phyloP scores from a whole-genome alignment of 768 basidiomycete genomes.

The Lentinus tigrinus region DNA sequence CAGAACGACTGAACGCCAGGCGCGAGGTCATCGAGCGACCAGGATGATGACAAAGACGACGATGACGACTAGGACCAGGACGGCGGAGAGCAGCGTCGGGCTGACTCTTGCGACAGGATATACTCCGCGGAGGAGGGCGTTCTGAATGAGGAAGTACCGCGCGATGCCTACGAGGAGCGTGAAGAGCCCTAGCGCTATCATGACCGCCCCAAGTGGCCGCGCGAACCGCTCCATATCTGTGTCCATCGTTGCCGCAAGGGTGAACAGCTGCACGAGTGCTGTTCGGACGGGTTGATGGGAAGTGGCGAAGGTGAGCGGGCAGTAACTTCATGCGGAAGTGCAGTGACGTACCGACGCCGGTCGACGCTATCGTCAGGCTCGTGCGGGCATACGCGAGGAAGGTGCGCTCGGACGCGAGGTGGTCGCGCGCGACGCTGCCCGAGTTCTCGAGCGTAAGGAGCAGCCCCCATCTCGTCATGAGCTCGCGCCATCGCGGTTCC shows the following conservation, averaged over 20 bases:
- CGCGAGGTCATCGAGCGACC: neutral
- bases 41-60: conserved; percentile 40
- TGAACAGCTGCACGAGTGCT: conserved; percentile 51
- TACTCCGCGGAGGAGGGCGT: conserved; percentile 34
- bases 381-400: conserved; percentile 53
- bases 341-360: conserved; percentile 43
- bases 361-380: conserved; percentile 47
- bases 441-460: conserved; percentile 42
- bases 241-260: conserved; percentile 31
- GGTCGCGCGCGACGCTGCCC: conserved; percentile 51
- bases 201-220: conserved; percentile 45
- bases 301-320: neutral
- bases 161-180: conserved; percentile 33
- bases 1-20: too few relatives aligned
- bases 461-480: conserved; percentile 13
- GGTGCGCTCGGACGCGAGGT: conserved; percentile 50
- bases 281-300: neutral
- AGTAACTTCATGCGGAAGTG: too few relatives aligned
- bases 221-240: conserved; percentile 28
- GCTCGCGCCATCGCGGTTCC: neutral
- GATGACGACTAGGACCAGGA: conserved; percentile 31
- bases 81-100: conserved; percentile 29
- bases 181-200: conserved; percentile 35
- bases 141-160: conserved; percentile 42
- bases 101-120: conserved; percentile 43